Base-by-base conservation (phyloP, 2,329 filamentous ascomycete genomes). In the Talaromyces sp. region DNA sequence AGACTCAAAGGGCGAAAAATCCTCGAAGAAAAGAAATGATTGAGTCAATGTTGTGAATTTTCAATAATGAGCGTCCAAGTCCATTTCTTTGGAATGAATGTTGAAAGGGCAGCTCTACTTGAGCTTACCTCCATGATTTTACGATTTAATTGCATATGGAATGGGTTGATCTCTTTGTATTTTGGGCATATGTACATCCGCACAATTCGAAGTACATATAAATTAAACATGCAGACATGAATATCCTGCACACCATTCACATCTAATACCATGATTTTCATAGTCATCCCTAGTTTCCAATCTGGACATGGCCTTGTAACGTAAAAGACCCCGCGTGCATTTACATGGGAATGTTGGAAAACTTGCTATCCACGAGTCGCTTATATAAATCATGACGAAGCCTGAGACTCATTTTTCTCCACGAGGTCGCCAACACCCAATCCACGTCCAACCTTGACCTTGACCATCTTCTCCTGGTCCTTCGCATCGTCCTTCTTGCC, bases 371-470 rank as follows among this genome's bases (percentile, higher is more conserved):
- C 20, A 27, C n/a, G 11, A 19, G 22, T 1, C 6, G n/a, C 41
- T 24, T 24, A 20, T 10, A 14, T 19, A 5, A 36, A 39, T 51
- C 29, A 53, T 57, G 52, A 27, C 24, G 24, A 51, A 33, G 49
- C 49, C 32, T 65, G 63, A 51, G 62, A 61, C 63, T 79, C 77
- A 65, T 77, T 79, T 64, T 70, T 73, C 67, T 80, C 78, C 19
- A 80, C 77, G 64, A 80, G 65, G 63, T 80, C 77, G 2, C 86
- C 89, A 0, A 96, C 91, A 2, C 92, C 92, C 45, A 95, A 70
- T 1, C 80, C 82, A 65, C 91, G 80, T 14, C 92, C 92, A 46
- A 97, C 88, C 76, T 91, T 92, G 55, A 95, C 89, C 77, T 90
- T 92, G 60, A 88, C 81, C 85, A 88, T 89, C 70, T 84, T 86